A percentile compares a stretch with the other conserved stretches of the same genome.
phyloP scores from a whole-genome alignment of 257 asterid species.

The Eustoma russellianum region DNA sequence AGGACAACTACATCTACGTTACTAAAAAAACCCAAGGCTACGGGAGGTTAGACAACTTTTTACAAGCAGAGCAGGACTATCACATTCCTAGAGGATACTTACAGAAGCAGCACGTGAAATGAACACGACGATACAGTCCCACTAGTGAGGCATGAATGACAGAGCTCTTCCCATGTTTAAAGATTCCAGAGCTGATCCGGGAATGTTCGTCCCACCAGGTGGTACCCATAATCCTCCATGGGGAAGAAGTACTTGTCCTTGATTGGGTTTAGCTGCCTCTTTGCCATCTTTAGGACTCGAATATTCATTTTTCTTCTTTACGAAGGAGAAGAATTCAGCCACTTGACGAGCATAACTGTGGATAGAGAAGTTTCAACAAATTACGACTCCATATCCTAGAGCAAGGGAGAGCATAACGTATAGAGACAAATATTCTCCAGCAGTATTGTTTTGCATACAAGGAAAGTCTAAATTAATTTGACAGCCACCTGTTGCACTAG shows the following conservation, averaged over 20 bases:
- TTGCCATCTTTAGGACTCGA: constrained; percentile 21
- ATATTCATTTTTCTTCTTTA: constrained; percentile 63
- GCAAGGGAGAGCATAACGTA: too few relatives aligned
- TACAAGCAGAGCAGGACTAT: constrained; percentile 29
- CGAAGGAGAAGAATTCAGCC: constrained; percentile 83
- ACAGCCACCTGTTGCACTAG: too few relatives aligned
- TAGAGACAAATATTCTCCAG: too few relatives aligned
- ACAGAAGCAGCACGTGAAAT: background rate
- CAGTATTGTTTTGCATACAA: too few relatives aligned
- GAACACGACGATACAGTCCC: background rate
- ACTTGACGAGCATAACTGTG: constrained; percentile 94
- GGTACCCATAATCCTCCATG: constrained; percentile 61
- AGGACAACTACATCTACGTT: constrained; percentile 21
- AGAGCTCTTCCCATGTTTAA: constrained; percentile 45
- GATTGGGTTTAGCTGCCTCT: constrained; percentile 25
- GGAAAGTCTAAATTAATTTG: too few relatives aligned
- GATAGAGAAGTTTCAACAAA: too few relatives aligned
- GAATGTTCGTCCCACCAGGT: constrained; percentile 43
- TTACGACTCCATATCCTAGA: too few relatives aligned
- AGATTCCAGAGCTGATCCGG: constrained; percentile 49
- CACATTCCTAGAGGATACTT: constrained; percentile 3
- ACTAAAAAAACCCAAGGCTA: constrained; percentile 7
- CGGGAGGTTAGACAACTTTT: constrained; percentile 24
- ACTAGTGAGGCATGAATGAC: constrained; percentile 40
- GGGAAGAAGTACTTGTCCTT: constrained; percentile 48